A percentile compares a stretch with the other conserved stretches of the same genome.
These are phyloP conservation scores for Penicillium taxi DNA, from an alignment of 495 filamentous ascomycete species.

Conservation along the genomic window DNA sequence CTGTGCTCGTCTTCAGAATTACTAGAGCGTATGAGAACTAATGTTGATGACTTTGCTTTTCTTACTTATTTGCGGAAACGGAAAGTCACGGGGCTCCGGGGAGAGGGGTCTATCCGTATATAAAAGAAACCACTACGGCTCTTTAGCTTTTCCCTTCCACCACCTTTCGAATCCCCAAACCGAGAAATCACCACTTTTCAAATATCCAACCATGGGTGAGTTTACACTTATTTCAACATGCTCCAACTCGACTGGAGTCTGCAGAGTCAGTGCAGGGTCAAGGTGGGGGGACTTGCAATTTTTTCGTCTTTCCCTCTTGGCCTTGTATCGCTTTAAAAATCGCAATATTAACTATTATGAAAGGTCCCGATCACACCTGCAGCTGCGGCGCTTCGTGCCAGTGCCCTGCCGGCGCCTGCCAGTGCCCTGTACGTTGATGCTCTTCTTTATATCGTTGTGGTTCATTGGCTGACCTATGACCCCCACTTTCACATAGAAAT, in stretches of 20 bases:
- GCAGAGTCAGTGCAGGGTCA: constrained; percentile 16
- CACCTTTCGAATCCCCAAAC: too few species aligned
- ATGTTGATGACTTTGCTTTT: too few species aligned
- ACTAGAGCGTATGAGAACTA: too few species aligned
- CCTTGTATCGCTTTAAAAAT: too few species aligned
- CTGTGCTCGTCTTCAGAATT: constrained; percentile 20
- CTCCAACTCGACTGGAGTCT: background rate
- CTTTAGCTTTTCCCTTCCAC: constrained; percentile 4
- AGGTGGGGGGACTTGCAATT: constrained; percentile 16
- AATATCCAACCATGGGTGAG: constrained; percentile 16
- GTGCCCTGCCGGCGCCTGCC: constrained; percentile 39
- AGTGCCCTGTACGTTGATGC: constrained; percentile 35
- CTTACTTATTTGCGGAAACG: too few species aligned
- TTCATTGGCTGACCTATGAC: constrained; percentile 9
- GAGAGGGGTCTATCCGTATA: too few species aligned
- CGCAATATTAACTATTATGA: constrained; percentile 14
- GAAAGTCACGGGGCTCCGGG: constrained; percentile 21
- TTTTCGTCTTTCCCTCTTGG: background rate
- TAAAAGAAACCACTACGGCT: too few species aligned
- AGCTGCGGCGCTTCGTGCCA: constrained; percentile 40
- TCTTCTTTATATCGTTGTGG: background rate
- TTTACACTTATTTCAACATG: background rate
- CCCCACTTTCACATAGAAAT: constrained; percentile 18
- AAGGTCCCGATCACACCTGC: constrained; percentile 37
- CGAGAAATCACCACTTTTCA: background rate